Evolutionary conservation across 106 monocot genomes (phyloP).

Genomic region (Allium fistulosum): DNA sequence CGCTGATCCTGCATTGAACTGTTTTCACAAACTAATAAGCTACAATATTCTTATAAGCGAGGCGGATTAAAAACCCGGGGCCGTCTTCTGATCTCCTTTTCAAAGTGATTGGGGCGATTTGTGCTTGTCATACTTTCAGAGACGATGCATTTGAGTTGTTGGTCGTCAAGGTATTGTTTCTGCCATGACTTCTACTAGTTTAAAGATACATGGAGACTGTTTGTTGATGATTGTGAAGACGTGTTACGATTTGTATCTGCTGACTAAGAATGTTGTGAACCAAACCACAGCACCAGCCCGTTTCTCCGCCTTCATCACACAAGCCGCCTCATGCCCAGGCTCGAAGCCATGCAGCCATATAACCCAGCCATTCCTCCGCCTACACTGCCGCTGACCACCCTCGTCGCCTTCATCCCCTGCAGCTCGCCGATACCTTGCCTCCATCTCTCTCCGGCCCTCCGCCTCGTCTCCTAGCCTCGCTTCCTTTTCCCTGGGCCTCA

Average conservation of each 20-base stretch:
- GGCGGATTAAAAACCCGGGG: conserved; percentile 52
- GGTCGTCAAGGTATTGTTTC: conserved; percentile 86
- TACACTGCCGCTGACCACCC: too few relatives aligned
- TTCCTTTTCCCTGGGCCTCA: too few relatives aligned
- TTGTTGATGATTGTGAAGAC: conserved; percentile 70
- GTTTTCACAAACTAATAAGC: conserved; percentile 72
- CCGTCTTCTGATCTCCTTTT: conserved; percentile 60
- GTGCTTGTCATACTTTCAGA: conserved; percentile 41
- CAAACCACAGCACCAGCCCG: conserved; percentile 94
- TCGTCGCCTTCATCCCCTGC: too few relatives aligned
- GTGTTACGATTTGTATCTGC: conserved; percentile 80
- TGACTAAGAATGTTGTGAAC: conserved; percentile 52
- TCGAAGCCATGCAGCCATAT: too few relatives aligned
- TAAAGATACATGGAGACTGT: conserved; percentile 81
- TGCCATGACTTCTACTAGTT: conserved; percentile 76
- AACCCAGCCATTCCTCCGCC: too few relatives aligned
- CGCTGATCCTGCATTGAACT: conserved; percentile 83
- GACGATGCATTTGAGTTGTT: conserved; percentile 74
- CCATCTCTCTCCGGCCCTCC: too few relatives aligned
- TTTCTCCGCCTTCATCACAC: too few relatives aligned
- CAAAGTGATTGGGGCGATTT: conserved; percentile 45
- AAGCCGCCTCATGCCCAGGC: too few relatives aligned
- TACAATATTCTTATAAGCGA: conserved; percentile 77
- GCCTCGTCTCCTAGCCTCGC: too few relatives aligned
- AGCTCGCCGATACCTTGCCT: too few relatives aligned